phyloP scores from a whole-genome alignment of 2,329 filamentous ascomycete genomes.

The Passalora sequoiae region DNA sequence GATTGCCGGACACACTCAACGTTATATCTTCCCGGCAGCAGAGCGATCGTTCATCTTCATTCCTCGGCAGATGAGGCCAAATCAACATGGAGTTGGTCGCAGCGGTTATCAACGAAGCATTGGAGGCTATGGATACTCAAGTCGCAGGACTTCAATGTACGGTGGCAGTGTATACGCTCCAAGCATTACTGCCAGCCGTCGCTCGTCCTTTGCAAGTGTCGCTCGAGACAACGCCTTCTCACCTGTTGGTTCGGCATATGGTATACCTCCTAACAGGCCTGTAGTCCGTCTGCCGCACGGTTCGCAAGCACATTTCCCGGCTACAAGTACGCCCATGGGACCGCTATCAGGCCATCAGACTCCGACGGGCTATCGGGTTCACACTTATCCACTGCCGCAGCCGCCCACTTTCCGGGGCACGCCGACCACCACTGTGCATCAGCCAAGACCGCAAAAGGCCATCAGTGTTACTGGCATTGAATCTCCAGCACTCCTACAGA shows the following conservation, averaged over 20 bases:
- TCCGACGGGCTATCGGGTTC: slow-evolving; percentile 47
- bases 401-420: slow-evolving; percentile 57
- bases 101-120: slow-evolving; percentile 68
- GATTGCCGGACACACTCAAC: slow-evolving; percentile 69
- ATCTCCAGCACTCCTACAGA: slow-evolving; percentile 63
- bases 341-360: slow-evolving; percentile 34
- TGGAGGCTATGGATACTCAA: slow-evolving; percentile 62
- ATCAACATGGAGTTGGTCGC: slow-evolving; percentile 70
- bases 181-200: slow-evolving; percentile 79
- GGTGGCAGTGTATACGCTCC: slow-evolving; percentile 76
- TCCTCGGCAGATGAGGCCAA: slow-evolving; percentile 84
- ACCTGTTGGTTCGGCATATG: slow-evolving; percentile 62
- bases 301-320: slow-evolving; percentile 34
- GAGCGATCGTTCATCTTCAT: slow-evolving; percentile 98
- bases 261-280: slow-evolving; percentile 57
- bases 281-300: slow-evolving; percentile 77
- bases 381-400: slow-evolving; percentile 52
- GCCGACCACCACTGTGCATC: slow-evolving; percentile 72
- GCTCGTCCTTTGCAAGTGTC: slow-evolving; percentile 70
- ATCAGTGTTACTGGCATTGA: slow-evolving; percentile 93
- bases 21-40: slow-evolving; percentile 84
- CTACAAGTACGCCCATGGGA: slow-evolving; percentile 30
- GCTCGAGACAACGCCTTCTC: slow-evolving; percentile 72
- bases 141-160: slow-evolving; percentile 75
- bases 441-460: slow-evolving; percentile 89